Percentiles rank a stretch among this genome's conserved stretches.
phyloP scores from a whole-genome alignment of 495 filamentous ascomycete genomes.

The Patellaria atrata region DNA sequence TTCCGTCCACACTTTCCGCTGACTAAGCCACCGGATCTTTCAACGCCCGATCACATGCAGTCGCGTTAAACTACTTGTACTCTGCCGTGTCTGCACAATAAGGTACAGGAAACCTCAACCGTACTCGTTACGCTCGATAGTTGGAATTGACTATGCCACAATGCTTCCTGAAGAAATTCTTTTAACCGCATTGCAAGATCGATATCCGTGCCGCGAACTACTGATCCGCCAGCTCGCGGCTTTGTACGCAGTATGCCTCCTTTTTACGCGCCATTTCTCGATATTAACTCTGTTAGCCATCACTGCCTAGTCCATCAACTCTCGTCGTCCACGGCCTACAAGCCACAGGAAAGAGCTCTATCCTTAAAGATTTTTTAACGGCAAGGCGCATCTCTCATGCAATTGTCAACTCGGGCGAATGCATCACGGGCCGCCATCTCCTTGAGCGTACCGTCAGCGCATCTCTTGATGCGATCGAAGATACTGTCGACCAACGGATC shows the following conservation, averaged over 20 bases:
- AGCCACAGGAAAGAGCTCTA: conserved; percentile 76
- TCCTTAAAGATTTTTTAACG: conserved; percentile 49
- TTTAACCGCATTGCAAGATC: conserved; percentile 9
- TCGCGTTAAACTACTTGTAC: no score
- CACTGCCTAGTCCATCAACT: conserved; percentile 36
- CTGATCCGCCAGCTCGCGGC: conserved; percentile 24
- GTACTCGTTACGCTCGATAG: no score
- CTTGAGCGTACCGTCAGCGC: conserved; percentile 48
- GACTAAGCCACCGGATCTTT: no score
- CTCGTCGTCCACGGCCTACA: conserved; percentile 75
- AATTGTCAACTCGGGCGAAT: conserved; percentile 67
- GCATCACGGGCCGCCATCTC: conserved; percentile 78
- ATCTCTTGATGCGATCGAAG: conserved; percentile 14
- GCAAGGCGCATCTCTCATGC: conserved; percentile 43
- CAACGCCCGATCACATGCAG: no score
- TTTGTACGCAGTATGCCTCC: conserved; percentile 18
- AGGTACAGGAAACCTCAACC: no score
- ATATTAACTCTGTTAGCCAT: conserved; percentile 22
- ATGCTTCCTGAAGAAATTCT: conserved; percentile 23
- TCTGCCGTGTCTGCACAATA: no score
- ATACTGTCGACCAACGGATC: conserved; percentile 28
- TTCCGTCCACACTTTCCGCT: no score
- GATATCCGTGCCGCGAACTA: conserved; percentile 25
- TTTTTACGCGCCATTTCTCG: neutral
- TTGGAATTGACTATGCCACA: no score